Conservation (phyloP, 2,329 filamentous ascomycete genomes). For the Ceratocystis alfenasii region DNA sequence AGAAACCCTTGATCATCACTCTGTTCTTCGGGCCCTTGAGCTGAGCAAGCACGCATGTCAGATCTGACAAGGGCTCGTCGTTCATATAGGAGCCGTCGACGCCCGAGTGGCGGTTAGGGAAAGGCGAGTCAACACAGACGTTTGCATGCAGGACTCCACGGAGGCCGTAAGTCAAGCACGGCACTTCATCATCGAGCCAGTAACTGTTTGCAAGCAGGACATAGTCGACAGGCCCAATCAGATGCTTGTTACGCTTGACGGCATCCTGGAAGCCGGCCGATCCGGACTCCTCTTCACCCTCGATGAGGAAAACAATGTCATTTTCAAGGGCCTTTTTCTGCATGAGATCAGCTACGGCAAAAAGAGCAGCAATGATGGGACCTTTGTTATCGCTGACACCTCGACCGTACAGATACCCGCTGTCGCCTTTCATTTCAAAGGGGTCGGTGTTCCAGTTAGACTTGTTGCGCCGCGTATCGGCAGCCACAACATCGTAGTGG, state of each 20-base stretch:
- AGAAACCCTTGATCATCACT: conserved; percentile 78
- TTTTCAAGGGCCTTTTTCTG: conserved; percentile 73
- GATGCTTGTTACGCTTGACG: conserved; percentile 63
- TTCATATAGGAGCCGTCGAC: conserved; percentile 89
- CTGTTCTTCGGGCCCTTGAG: conserved; percentile 71
- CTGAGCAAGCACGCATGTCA: conserved; percentile 69
- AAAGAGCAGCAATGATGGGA: conserved; percentile 84
- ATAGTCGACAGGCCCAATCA: conserved; percentile 86
- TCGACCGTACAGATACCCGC: conserved; percentile 87
- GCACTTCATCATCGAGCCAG: conserved; percentile 92
- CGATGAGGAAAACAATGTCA: conserved; percentile 86
- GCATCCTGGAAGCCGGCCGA: conserved; percentile 82
- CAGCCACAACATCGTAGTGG: conserved; percentile 93
- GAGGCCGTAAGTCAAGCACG: conserved; percentile 87
- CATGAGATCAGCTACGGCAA: conserved; percentile 79
- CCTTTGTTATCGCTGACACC: conserved; percentile 98
- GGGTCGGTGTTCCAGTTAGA: conserved; percentile 66
- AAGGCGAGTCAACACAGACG: conserved; percentile 70
- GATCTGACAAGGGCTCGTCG: conserved; percentile 83
- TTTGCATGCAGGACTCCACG: conserved; percentile 90
- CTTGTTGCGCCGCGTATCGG: conserved; percentile 67
- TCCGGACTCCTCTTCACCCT: conserved; percentile 92
- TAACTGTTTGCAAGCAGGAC: conserved; percentile 95
- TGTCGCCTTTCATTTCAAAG: conserved; percentile 76
- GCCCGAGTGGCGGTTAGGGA: conserved; percentile 85